Base-by-base conservation (phyloP, 345 rosid genomes). In the Eucalyptus polyanthemos region DNA sequence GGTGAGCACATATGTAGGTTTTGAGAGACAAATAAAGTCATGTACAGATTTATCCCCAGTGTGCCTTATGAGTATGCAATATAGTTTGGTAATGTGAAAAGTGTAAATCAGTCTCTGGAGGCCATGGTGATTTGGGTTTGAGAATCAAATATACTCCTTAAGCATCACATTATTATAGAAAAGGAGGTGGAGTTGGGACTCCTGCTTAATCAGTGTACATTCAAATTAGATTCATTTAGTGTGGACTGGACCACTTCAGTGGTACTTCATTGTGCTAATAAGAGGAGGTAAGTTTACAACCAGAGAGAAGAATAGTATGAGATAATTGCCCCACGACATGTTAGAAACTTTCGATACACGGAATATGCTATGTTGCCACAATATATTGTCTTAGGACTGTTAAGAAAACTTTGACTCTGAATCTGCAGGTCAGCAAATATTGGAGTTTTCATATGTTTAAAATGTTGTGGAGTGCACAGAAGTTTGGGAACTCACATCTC, bases 391-490 rank as follows among this genome's bases (percentile, higher is more conserved):
- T 29, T 53, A 80, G 87, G 58, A 60, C 29, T 86, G 22, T 65
- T 51, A 45, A 76, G 47, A 76, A 76, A 76, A 76, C 83, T 86
- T 67, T 87, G 81, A 40, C 67, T 65, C 56, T 90, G 89, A 88
- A 60, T 89, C 87, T 95, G 87, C 98, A 98, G 99, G 94, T 98
- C 99, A 50, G 97, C 97, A 86, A 98, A 98, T 91, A 97, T 98
- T 85, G 99, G 99, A 89, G 99, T 98, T 86, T 98, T 98, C 90
- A 90, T 98, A 89, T 98, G 99, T 94, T 93, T 98, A 92, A 98
- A 98, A 94, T 98, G 99, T 89, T 96, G 99, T 62, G 97, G 99
- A 86, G 98, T 96, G 87, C 99, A 98, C 92, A 95, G 99, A 95
- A 96, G 99, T 93, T 97, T 97, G 91, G 99, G 99, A 86, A 91